Conservation (phyloP, 2,329 filamentous ascomycete species). For the Penicillium crustosum region DNA sequence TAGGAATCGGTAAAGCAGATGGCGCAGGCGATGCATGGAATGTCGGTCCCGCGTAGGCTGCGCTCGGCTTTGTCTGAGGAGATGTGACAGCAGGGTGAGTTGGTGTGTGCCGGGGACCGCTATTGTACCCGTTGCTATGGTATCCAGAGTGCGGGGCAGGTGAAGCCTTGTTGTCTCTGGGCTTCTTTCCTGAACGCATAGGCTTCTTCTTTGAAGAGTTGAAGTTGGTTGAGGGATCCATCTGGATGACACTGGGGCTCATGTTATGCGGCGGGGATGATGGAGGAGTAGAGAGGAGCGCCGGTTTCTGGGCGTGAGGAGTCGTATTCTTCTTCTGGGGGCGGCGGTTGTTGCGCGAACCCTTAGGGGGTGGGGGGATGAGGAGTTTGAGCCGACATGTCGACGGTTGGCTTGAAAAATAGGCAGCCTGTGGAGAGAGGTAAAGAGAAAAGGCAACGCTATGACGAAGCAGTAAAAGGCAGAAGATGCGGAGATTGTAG, state of each 20-base stretch:
- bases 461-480: conserved; percentile 19
- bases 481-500: conserved; percentile 22
- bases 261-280: conserved; percentile 38
- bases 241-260: conserved; percentile 30
- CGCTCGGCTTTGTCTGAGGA: conserved; percentile 40
- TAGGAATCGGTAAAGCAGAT: conserved; percentile 85
- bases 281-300: conserved; percentile 35
- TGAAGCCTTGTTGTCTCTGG: conserved; percentile 29
- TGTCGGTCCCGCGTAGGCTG: conserved; percentile 79
- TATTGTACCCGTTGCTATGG: conserved; percentile 21
- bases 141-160: conserved; percentile 27
- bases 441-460: conserved; percentile 26
- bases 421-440: conserved; percentile 44
- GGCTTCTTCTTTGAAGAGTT: conserved; percentile 40
- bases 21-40: conserved; percentile 94
- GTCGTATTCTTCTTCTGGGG: conserved; percentile 38
- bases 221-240: conserved; percentile 31
- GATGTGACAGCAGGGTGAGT: conserved; percentile 45
- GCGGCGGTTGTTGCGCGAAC: conserved; percentile 38
- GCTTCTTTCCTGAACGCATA: conserved; percentile 38
- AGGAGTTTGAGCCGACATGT: conserved; percentile 48
- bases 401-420: conserved; percentile 51
- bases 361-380: conserved; percentile 43
- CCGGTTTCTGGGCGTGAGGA: conserved; percentile 32
- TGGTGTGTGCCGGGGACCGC: conserved; percentile 28